phyloP scores from a whole-genome alignment of 495 filamentous ascomycete species.

The Penicillium bialowiezense region DNA sequence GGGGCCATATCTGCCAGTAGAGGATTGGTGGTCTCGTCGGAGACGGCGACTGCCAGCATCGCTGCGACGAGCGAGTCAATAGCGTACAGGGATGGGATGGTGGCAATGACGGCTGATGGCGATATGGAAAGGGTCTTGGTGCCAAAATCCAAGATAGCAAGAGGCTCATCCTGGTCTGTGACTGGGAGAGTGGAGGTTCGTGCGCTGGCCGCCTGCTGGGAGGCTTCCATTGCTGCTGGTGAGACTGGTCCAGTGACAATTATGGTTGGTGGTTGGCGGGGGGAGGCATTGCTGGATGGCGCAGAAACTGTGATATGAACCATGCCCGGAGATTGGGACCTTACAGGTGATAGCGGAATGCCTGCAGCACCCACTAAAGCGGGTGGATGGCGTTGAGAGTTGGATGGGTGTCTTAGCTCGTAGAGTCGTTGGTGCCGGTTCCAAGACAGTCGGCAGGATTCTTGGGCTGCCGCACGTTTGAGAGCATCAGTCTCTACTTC shows the following conservation, averaged over 20 bases:
- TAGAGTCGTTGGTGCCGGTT: slow-evolving; percentile 59
- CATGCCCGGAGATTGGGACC: slow-evolving; percentile 30
- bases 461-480: slow-evolving; percentile 62
- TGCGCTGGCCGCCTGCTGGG: slow-evolving; percentile 38
- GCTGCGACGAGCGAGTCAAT: slow-evolving; percentile 73
- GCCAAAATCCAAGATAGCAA: slow-evolving; percentile 49
- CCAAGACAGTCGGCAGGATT: slow-evolving; percentile 71
- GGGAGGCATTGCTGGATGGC: slow-evolving; percentile 23
- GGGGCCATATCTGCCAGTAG: slow-evolving; percentile 36
- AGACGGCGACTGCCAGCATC: slow-evolving; percentile 64
- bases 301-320: slow-evolving; percentile 42
- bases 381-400: slow-evolving; percentile 53
- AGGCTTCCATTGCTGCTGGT: slow-evolving; percentile 33
- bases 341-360: slow-evolving; percentile 60
- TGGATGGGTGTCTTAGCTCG: slow-evolving; percentile 68
- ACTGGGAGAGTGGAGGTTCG: slow-evolving; percentile 43
- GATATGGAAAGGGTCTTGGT: slow-evolving; percentile 47
- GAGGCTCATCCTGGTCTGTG: slow-evolving; percentile 40
- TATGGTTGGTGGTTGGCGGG: slow-evolving; percentile 37
- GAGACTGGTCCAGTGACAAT: slow-evolving; percentile 39
- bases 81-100: slow-evolving; percentile 61
- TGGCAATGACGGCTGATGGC: slow-evolving; percentile 37
- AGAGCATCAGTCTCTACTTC: slow-evolving; percentile 56
- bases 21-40: slow-evolving; percentile 49
- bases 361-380: slow-evolving; percentile 53